A percentile compares a stretch with the other conserved stretches of the same genome.
phyloP scores from a whole-genome alignment of 2,329 filamentous ascomycete genomes.

The Colletotrichum eremochloae region DNA sequence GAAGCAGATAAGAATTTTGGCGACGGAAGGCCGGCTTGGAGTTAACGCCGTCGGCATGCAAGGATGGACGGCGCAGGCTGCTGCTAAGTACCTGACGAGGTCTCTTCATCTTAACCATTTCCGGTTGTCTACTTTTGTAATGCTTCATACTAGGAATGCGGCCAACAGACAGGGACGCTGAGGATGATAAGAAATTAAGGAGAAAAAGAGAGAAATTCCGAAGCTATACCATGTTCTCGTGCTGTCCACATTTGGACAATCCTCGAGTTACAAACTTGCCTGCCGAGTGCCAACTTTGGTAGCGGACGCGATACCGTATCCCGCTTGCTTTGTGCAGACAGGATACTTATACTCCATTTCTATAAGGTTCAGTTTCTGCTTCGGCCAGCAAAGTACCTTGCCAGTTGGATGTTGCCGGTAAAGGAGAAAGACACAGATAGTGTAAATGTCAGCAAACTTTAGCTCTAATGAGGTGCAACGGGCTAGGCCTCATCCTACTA shows the following conservation, averaged over 20 bases:
- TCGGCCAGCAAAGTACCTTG: background rate
- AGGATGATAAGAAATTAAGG: background rate
- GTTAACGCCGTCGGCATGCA: slow-evolving; percentile 3
- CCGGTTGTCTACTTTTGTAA: background rate
- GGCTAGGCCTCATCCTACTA: slow-evolving; percentile 13
- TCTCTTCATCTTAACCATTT: background rate
- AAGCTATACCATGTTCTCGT: no score
- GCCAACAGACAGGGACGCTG: background rate
- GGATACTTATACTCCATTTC: background rate
- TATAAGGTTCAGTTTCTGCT: background rate
- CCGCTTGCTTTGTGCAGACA: background rate
- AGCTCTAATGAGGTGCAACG: slow-evolving; percentile 3
- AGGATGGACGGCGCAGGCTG: slow-evolving; percentile 23
- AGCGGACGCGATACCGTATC: background rate
- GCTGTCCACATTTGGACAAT: background rate
- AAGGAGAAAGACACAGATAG: background rate
- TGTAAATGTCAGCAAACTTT: background rate
- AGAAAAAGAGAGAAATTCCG: background rate
- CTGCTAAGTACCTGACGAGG: slow-evolving; percentile 4
- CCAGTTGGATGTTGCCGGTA: background rate
- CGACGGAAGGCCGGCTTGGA: background rate
- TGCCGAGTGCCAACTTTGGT: no score
- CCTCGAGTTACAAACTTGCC: background rate
- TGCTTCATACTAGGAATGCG: background rate
- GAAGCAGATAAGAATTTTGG: slow-evolving; percentile 22